Base-by-base conservation (phyloP, 192 early-diverging fungal genomes). In the Gonapodya prolifera region DNA sequence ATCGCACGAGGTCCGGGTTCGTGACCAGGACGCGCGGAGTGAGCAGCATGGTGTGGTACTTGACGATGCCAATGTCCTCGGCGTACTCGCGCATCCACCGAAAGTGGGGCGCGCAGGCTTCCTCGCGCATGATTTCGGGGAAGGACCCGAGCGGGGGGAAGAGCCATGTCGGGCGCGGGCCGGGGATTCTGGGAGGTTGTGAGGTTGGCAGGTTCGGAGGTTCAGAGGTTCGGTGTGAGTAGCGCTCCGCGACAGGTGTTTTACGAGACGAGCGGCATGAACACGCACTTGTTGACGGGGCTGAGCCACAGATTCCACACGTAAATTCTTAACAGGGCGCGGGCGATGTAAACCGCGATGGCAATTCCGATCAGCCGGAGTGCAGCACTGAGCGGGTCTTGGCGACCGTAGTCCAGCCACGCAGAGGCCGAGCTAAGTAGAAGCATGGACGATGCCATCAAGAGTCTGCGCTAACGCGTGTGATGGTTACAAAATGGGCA, bases 1-100 rank as follows among this genome's bases (percentile, higher is more conserved):
- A 80, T 31, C 83, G 84, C 16, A 88, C 70, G 13, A 85, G 61
- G 45, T 84, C 79, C 28, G 86, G 82, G 74, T 88, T 86, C 0
- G 88, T 83, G 8, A 89, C 34, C 2, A 85, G 23, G 30, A 88
- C 74, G 1, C 83, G 78, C 1, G 73, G 80, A 0, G 0, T 70
- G 70, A 85, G 82, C 36, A 88, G 83, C 1, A 86, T 69, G 2
- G 84, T 83, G 30, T 82, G 79, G 69, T 89, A 89, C 13, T 36
- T 23, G 0, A 89, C 61, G 2, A 89, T 82, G 16, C 85, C 83
- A 32, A 85, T 16, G 71, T 73, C 71, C 28, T 18, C 28, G 18
- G 71, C 87, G 73, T 88, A 88, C 69, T 86, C 35, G 30, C 85
- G 78, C 2, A 81, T 35, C 88, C 88, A 89, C 0, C 35, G 23